A percentile compares a stretch with the other conserved stretches of the same genome.
Evolutionary conservation across 108 stramenopile species (phyloP).

Genomic region (Nitzschia sp.): DNA sequence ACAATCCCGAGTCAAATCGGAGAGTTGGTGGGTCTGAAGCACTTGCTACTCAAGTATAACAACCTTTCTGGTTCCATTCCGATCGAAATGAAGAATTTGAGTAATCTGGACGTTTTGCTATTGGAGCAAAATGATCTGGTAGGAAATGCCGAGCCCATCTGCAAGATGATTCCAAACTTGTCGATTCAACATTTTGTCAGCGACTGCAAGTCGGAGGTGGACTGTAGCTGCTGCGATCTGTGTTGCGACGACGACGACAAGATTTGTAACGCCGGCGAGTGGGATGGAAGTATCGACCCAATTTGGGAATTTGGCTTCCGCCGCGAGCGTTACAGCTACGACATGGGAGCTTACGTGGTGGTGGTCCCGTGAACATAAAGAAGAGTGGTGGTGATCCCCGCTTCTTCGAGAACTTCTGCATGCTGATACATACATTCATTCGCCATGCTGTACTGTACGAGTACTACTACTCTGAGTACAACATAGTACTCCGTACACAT

Average conservation of each 20-base stretch:
- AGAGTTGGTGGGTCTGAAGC: slow-evolving; percentile 18
- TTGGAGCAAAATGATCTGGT: slow-evolving; percentile 19
- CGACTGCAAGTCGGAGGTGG: slow-evolving; percentile 10
- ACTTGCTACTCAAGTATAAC: slow-evolving; percentile 20
- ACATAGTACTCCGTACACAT: too few relatives aligned
- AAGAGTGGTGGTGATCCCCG: too few relatives aligned
- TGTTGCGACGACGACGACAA: slow-evolving; percentile 24
- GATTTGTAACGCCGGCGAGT: slow-evolving; percentile 23
- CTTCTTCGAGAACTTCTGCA: too few relatives aligned
- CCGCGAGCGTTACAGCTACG: slow-evolving; percentile 13
- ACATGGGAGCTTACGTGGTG: slow-evolving; percentile 17
- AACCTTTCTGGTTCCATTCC: slow-evolving; percentile 48
- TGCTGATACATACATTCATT: too few relatives aligned
- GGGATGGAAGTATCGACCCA: slow-evolving; percentile 22
- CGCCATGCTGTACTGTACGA: too few relatives aligned
- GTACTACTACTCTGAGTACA: too few relatives aligned
- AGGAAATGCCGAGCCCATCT: slow-evolving; percentile 4
- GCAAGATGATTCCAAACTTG: neutral
- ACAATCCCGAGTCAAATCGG: slow-evolving; percentile 17
- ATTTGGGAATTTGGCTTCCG: slow-evolving; percentile 33
- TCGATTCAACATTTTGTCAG: neutral
- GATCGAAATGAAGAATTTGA: slow-evolving; percentile 28
- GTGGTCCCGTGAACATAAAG: too few relatives aligned
- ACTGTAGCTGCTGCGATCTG: slow-evolving; percentile 26
- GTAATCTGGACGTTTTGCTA: neutral